Base-by-base conservation (phyloP, 208 protist genomes). In the Trypanosomatidae sp. region DNA sequence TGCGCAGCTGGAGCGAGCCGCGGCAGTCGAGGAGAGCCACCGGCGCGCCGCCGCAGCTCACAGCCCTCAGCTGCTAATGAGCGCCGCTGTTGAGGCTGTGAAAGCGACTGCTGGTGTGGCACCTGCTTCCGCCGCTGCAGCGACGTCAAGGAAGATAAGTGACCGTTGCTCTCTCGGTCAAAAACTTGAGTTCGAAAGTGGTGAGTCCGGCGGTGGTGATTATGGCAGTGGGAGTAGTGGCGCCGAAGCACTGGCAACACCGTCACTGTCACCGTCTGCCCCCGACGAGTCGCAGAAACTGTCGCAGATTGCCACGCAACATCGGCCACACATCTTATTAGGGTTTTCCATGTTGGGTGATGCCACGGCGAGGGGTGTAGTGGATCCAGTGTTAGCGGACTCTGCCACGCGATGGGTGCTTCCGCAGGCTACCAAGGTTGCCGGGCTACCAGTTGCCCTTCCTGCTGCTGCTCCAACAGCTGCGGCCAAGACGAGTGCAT, bases 61-160 rank as follows among this genome's bases (percentile, higher is more conserved):
- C 28, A 76, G 62, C 39, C 65, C 71, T 19, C 73, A 76, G 62
- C 71, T 73, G 41, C 71, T 79, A 10, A 79, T 79, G 52, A 74
- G 33, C 17, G 73, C 71, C 28, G 77, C 66, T 25, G 36, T 81
- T 62, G 62, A 73, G 7, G 62, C 60, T 3, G 68, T 56, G 28
- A 64, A 66, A 2, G 52, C 65, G 10, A 36, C 77, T 30, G 58
- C 46, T 49, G 66, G 17, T 13, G 64, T 53, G 36, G 39, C 76
- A 25, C 3, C 36, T 12, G 25, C 36, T 12, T n/a, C 65, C 5
- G 55, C 28, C n/a, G 46, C 73, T 12, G 39, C 69, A n/a, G 47
- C 0, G 47, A 46, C 49, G 41, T 13, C 60, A 65, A 30, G 22
- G 22, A 47, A 2, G 22, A 22, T 65, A 7, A 17, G 39, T 13